Percentiles rank a stretch among this genome's conserved stretches.
These are phyloP conservation scores for Leccinellum albellum DNA, from an alignment of 768 basidiomycete species.

Conservation along the genomic window DNA sequence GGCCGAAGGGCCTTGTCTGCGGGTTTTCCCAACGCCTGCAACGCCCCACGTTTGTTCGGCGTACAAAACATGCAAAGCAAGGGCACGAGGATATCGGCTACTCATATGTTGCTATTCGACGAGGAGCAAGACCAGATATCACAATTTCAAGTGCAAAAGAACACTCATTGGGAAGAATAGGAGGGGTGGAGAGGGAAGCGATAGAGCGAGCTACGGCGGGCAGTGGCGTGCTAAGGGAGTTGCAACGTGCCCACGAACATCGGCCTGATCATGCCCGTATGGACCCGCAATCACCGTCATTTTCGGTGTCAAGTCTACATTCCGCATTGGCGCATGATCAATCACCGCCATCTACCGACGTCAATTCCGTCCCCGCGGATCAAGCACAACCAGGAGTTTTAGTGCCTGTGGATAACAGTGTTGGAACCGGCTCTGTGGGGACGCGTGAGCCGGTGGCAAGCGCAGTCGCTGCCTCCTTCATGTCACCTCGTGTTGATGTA, in stretches of 20 bases:
- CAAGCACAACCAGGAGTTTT: slow-evolving; percentile 6
- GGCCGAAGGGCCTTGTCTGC: slow-evolving; percentile 56
- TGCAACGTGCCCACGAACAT: slow-evolving; percentile 21
- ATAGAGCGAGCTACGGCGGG: slow-evolving; percentile 24
- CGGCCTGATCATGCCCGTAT: slow-evolving; percentile 10
- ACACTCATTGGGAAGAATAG: slow-evolving; percentile 24
- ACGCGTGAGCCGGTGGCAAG: slow-evolving; percentile 15
- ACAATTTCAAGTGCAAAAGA: slow-evolving; percentile 2
- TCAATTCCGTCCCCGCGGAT: slow-evolving; percentile 24
- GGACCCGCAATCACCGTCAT: slow-evolving; percentile 27
- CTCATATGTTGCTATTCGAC: slow-evolving; percentile 84
- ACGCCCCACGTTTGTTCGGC: slow-evolving; percentile 78
- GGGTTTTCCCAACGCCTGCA: slow-evolving; percentile 87
- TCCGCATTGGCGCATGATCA: slow-evolving; percentile 9
- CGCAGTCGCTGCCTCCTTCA: slow-evolving; percentile 16
- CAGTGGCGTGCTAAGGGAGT: slow-evolving; percentile 22
- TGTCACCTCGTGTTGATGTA: slow-evolving; percentile 26
- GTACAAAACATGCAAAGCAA: slow-evolving; percentile 79
- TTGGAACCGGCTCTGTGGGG: slow-evolving; percentile 16
- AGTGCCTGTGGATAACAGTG: slow-evolving; percentile 19
- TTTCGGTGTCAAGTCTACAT: slow-evolving; percentile 11
- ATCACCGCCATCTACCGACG: slow-evolving; percentile 14
- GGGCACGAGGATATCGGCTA: slow-evolving; percentile 88
- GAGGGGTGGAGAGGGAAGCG: slow-evolving; percentile 29
- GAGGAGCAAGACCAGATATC: slow-evolving; percentile 63